Evolutionary conservation across 2,329 filamentous ascomycete species (phyloP), one percentile per base, ranked within the genome.

Genomic region (Penicillium italicum): DNA sequence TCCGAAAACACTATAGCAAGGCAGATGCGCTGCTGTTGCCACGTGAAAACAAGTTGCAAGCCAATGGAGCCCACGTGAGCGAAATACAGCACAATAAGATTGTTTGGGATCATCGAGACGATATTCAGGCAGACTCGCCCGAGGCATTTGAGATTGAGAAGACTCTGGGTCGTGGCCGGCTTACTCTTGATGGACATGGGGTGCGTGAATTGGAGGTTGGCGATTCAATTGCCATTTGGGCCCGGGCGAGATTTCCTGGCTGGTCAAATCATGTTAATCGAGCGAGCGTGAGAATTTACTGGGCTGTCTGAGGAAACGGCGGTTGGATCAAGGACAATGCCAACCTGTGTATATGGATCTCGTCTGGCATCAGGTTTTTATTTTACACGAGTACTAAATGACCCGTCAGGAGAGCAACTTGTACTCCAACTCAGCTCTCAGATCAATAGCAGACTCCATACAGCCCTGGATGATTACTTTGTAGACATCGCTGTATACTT

Each of bases 181-280:
- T 53, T 22, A 76, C 72, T 2, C 51, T 75, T 11, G 68, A 72
- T 61, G 74, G 74, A n/a, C 62, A 53, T 7, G 59, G 61, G 38
- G 72, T 75, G 30, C 63, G 73, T 16, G 60, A 64, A 20, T 56
- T 76, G 62, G 57, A 69, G 18, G 49, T 74, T 50, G 74, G 74
- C 1, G 73, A 76, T 58, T 68, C 71, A 5, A 65, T 75, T 54
- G 62, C 66, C 12, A 49, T 76, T n/a, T 75, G 71, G 72, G 69
- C 64, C 16, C 61, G 73, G 26, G 69, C 73, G 18, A 66, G 74
- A 26, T 76, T 75, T 57, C 62, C 62, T 0, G 69, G 66, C 5
- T 76, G 74, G 74, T 36, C 45, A 10, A 76, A 75, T 48, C 54
- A 69, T 59, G 70, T 75, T 5, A 50, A 69, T 26, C 42, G 50